A percentile compares a stretch with the other conserved stretches of the same genome.
Evolutionary conservation across 176 grass and related monocot species (phyloP).

Genomic region (Neostapfia colusana): DNA sequence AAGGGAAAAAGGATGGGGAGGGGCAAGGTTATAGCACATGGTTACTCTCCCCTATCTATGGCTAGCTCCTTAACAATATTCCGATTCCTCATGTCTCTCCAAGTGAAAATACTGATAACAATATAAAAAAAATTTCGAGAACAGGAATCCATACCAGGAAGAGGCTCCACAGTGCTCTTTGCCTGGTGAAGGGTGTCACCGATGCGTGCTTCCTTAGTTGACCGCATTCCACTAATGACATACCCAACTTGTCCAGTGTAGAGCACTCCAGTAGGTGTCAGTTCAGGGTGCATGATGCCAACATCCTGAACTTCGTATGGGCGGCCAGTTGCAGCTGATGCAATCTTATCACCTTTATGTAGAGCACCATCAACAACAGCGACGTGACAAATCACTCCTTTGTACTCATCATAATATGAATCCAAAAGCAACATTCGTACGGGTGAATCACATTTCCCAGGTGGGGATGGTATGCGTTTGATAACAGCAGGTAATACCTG

Average conservation of each 20-base stretch:
- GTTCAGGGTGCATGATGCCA: slow-evolving; percentile 94
- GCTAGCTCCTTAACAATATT: no score
- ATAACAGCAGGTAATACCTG: slow-evolving; percentile 87
- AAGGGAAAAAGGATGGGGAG: no score
- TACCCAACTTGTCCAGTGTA: slow-evolving; percentile 97
- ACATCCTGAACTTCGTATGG: slow-evolving; percentile 84
- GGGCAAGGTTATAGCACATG: no score
- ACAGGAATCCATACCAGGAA: slow-evolving; percentile 60
- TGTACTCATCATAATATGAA: slow-evolving; percentile 98
- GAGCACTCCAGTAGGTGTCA: slow-evolving; percentile 87
- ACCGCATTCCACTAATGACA: slow-evolving; percentile 93
- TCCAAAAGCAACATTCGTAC: slow-evolving; percentile 94
- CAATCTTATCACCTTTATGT: slow-evolving; percentile 91
- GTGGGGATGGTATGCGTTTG: slow-evolving; percentile 65
- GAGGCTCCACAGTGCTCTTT: slow-evolving; percentile 63
- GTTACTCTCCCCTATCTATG: no score
- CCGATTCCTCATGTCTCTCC: not conserved
- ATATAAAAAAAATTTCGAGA: not conserved
- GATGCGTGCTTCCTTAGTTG: slow-evolving; percentile 92
- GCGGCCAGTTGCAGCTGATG: slow-evolving; percentile 72
- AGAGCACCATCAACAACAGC: slow-evolving; percentile 89
- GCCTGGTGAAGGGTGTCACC: slow-evolving; percentile 90
- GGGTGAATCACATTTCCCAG: slow-evolving; percentile 72
- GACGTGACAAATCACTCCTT: slow-evolving; percentile 98
- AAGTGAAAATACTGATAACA: not conserved